A percentile compares a stretch with the other conserved stretches of the same genome.
These are phyloP conservation scores for Eimeria brunetti DNA, from an alignment of 169 alveolate species.

Conservation along the genomic window DNA sequence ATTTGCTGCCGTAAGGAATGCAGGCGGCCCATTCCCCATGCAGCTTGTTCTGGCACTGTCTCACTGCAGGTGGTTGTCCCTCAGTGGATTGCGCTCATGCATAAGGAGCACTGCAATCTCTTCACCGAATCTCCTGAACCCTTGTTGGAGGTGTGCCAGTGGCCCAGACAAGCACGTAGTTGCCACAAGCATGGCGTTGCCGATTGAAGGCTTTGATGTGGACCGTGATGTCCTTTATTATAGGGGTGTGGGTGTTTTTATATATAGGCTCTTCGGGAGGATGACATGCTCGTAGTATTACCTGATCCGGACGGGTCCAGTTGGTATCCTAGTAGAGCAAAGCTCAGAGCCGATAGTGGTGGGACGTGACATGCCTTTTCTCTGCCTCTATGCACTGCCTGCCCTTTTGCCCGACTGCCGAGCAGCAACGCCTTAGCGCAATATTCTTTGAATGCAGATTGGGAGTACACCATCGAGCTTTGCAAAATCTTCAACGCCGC, in stretches of 20 bases:
- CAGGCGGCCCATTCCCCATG: neutral
- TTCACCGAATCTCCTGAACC: slow-evolving; percentile 32
- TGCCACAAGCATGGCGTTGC: neutral
- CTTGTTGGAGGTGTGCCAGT: slow-evolving; percentile 5
- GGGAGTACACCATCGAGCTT: slow-evolving; percentile 22
- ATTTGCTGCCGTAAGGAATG: neutral
- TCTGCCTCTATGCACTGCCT: neutral
- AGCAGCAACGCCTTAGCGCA: neutral
- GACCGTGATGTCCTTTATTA: neutral
- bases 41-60: neutral
- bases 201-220: neutral
- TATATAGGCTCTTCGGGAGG: slow-evolving; percentile 43
- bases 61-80: slow-evolving; percentile 53
- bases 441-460: slow-evolving; percentile 39
- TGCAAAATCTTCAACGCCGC: slow-evolving; percentile 67
- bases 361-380: neutral
- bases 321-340: slow-evolving; percentile 47
- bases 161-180: neutral
- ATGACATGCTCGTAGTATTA: slow-evolving; percentile 53
- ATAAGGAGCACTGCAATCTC: neutral
- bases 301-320: slow-evolving; percentile 56
- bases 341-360: slow-evolving; percentile 14
- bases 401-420: neutral
- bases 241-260: neutral
- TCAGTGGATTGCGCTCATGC: slow-evolving; percentile 31